Base-by-base conservation (phyloP, 192 early-diverging fungal genomes). In the Thoreauomyces humboldtii region DNA sequence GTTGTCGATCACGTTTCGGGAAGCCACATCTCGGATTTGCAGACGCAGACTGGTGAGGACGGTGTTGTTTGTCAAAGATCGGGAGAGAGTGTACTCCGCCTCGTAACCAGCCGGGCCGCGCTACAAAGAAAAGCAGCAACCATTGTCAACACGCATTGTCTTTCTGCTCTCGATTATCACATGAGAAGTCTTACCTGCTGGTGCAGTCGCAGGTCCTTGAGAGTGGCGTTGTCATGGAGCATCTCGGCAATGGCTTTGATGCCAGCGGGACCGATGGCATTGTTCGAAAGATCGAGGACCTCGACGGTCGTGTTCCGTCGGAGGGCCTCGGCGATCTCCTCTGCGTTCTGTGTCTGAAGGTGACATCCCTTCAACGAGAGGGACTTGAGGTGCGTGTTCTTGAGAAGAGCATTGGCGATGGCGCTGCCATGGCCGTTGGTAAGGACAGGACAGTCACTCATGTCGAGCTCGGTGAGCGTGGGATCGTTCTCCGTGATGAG, bases 51-150 rank as follows among this genome's bases (percentile, higher is more conserved):
- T 76, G 7, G 55, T 68, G 28, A 82, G 33, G 22, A 47, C 69
- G 45, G 61, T 61, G 74, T 82, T 82, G 59, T 76, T 82, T 19
- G n/a, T 24, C 25, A 82, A 29, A 17, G 81, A 62, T 24, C 47
- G 50, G 11, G 77, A 70, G 54, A 82, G 73, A 0, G 62, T 58
- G 59, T 80, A 73, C 54, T 82, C 81, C 9, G 81, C 81, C 37
- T 82, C 81, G 36, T 67, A 80, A 35, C 81, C 81, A n/a, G 70
- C 46, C 4, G 71, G 65, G 17, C 51, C 28, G 15, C 70, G 67
- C 63, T n/a, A n/a, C n/a, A n/a, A n/a, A n/a, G 17, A 44, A n/a
- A 44, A 0, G 21, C 17, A 21, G 21, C 42, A 44, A 44, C 42
- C 17, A n/a, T n/a, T n/a, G n/a, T n/a, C n/a, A n/a, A n/a, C n/a